A percentile compares a stretch with the other conserved stretches of the same genome.
Evolutionary conservation across 441 rosid species (phyloP).

Genomic region (Syzygium malaccense): DNA sequence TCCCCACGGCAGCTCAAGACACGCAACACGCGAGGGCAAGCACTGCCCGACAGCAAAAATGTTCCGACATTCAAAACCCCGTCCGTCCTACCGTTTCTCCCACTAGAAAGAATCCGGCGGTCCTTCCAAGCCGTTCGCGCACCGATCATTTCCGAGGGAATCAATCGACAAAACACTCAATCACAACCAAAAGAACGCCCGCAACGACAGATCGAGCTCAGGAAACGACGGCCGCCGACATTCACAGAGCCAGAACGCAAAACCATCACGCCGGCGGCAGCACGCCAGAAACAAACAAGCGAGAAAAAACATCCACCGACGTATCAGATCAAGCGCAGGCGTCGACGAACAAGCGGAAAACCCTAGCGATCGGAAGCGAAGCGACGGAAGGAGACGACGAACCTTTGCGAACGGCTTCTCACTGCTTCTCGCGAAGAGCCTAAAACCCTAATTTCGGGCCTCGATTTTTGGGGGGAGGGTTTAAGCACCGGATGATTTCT

Average conservation of each 20-base stretch:
- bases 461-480: neutral
- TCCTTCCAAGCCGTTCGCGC: neutral
- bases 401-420: neutral
- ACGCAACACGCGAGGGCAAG: neutral
- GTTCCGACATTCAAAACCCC: neutral
- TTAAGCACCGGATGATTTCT: neutral
- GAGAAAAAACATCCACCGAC: neutral
- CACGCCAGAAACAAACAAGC: neutral
- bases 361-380: no score
- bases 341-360: neutral
- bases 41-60: neutral
- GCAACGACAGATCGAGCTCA: neutral
- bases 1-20: neutral
- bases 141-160: neutral
- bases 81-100: neutral
- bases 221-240: neutral
- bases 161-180: neutral
- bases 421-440: neutral
- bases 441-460: neutral
- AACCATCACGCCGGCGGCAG: neutral
- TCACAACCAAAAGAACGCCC: no score
- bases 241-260: neutral
- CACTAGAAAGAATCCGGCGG: neutral
- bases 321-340: neutral
- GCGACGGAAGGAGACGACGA: neutral